Conservation (phyloP, 306 rosid species). For the Dryas octopetala region DNA sequence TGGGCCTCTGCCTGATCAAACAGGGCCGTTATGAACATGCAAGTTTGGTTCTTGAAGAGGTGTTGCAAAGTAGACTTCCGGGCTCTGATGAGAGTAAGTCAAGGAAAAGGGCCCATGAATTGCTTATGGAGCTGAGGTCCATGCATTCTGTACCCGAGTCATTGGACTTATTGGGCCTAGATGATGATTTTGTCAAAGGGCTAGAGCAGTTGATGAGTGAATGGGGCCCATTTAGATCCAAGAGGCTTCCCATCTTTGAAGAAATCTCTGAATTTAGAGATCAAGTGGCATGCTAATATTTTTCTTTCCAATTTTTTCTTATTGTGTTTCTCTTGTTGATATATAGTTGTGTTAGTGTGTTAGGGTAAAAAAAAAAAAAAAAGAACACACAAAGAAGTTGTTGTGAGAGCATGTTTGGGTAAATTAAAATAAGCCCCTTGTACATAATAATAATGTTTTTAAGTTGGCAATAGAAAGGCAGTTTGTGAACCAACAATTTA, state of each 20-base stretch:
- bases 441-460: not conserved
- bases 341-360: not conserved
- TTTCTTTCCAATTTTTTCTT: not conserved
- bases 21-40: slow-evolving; percentile 39
- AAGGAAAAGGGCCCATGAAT: slow-evolving; percentile 30
- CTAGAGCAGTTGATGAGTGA: slow-evolving; percentile 43
- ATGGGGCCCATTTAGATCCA: slow-evolving; percentile 41
- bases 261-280: slow-evolving; percentile 45
- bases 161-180: slow-evolving; percentile 27
- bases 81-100: slow-evolving; percentile 33
- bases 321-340: not conserved
- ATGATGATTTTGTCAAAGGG: slow-evolving; percentile 42
- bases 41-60: slow-evolving; percentile 26
- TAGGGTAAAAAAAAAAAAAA: not conserved
- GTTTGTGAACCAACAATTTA: slow-evolving; percentile 9
- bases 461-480: not conserved
- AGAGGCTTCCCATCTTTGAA: slow-evolving; percentile 53
- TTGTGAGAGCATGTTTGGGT: not conserved
- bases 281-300: slow-evolving; percentile 38
- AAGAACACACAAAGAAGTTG: not conserved
- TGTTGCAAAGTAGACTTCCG: slow-evolving; percentile 24
- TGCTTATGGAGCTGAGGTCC: slow-evolving; percentile 27
- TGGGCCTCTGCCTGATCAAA: slow-evolving; percentile 37
- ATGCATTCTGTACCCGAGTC: slow-evolving; percentile 7
- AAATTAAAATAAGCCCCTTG: slow-evolving; percentile 5